Evolutionary conservation across 306 rosid species (phyloP), one percentile per base, ranked within the genome.

Genomic region (Carpinus viminea): DNA sequence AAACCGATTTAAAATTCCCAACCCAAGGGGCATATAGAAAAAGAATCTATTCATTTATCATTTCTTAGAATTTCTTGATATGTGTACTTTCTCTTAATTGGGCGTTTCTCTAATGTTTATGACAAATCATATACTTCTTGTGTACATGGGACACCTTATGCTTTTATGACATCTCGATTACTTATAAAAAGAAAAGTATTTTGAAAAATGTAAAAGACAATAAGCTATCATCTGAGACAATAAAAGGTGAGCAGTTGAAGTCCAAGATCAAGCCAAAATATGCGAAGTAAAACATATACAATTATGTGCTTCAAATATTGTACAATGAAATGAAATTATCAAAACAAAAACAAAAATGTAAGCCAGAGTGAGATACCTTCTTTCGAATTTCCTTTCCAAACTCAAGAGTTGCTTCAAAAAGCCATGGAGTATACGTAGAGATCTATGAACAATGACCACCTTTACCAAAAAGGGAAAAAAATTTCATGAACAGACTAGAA

Each of bases 371-470:
- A 73, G 15, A 84, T 91, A 94, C 98, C 98, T 92, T 90, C 81
- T 84, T 74, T 73, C 85, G 18, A 74, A 83, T 61, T 78, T 77
- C 78, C 83, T 86, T 80, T 86, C 90, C 47, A 73, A 46, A 82
- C 81, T 86, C 78, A 86, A 50, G 48, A 91, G 78, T 80, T 82
- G 86, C 88, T 90, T 91, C 92, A 94, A 74, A 88, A 86, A 87
- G 81, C 77, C 55, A 83, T 85, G 90, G 78, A 94, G 80, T 77
- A 94, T 81, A 73, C 74, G 75, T 26, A 94, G 87, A 86, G 97
- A 86, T 83, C 92, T 85, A 73, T 76, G 89, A 81, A 86, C 90
- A 83, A 92, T 79, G 78, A 77, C 85, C 76, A 85, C 90, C 98
- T 94, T 89, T 3, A 69, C 65, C 74, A 80, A 59, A 80, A 85